Conservation (phyloP, 371 early-diverging fungal species). For the Actinomucor elegans region DNA sequence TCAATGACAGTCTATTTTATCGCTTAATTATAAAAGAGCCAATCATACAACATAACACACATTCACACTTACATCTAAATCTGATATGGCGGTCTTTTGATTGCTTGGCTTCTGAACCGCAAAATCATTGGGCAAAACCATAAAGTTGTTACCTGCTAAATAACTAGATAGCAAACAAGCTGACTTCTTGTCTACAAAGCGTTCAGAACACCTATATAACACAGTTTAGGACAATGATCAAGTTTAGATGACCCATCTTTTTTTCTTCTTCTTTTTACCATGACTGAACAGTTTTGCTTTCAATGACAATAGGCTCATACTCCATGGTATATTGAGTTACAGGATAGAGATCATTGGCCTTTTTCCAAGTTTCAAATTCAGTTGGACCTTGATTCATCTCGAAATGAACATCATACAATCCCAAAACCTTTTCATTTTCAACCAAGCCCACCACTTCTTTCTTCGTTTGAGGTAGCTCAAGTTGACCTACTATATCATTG, state of each 20-base stretch:
- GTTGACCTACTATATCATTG: no score
- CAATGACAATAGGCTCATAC: conserved; percentile 50
- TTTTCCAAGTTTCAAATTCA: conserved; percentile 30
- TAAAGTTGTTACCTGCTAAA: conserved; percentile 44
- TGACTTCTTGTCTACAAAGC: conserved; percentile 41
- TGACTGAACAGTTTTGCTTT: conserved; percentile 41
- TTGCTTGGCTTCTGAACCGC: conserved; percentile 32
- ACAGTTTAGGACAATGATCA: no score
- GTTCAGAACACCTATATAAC: conserved; percentile 51
- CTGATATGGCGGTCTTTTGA: conserved; percentile 23
- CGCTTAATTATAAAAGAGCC: background rate
- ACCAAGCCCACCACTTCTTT: conserved; percentile 29
- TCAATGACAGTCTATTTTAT: conserved; percentile 38
- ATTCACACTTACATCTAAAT: conserved; percentile 38
- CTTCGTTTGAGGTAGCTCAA: conserved; percentile 26
- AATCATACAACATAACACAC: background rate
- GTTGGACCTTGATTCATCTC: conserved; percentile 44
- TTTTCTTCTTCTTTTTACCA: no score
- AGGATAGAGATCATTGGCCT: conserved; percentile 27
- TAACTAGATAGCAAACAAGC: conserved; percentile 45
- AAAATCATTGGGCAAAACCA: conserved; percentile 46
- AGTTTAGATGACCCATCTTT: no score
- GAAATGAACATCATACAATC: conserved; percentile 34
- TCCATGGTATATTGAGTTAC: conserved; percentile 44
- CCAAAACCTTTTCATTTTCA: conserved; percentile 21